Conservation (phyloP, 495 filamentous ascomycete species). For the Xanthoparmelia taractica region DNA sequence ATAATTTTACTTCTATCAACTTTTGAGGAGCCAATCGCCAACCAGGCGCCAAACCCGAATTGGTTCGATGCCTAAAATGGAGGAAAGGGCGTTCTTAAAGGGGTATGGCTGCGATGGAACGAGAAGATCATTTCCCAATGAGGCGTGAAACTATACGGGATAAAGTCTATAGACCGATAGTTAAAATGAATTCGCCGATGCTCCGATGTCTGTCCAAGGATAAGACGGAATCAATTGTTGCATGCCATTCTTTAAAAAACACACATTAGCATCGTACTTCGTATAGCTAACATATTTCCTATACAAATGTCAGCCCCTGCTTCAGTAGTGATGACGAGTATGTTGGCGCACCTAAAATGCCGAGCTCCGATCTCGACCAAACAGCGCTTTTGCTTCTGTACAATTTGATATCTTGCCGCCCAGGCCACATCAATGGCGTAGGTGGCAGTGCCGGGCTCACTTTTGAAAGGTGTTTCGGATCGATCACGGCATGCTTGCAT, state of each 20-base stretch:
- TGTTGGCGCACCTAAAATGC: background rate
- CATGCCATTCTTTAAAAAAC: no score
- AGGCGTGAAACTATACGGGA: background rate
- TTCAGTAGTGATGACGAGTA: background rate
- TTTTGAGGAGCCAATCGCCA: background rate
- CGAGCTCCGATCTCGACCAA: background rate
- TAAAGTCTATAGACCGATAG: no score
- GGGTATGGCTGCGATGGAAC: background rate
- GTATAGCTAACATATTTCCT: no score
- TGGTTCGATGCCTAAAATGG: background rate
- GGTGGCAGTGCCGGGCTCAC: background rate
- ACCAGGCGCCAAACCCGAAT: background rate
- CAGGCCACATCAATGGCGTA: background rate
- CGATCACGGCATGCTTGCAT: background rate
- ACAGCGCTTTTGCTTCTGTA: background rate
- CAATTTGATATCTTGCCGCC: background rate
- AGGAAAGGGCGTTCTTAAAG: no score
- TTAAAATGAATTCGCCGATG: no score
- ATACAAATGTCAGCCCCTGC: background rate
- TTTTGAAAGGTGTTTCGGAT: background rate
- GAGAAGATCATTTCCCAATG: background rate
- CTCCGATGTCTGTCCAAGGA: no score
- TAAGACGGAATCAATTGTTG: no score
- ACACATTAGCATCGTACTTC: no score
- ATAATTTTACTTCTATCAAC: no score